Conservation (phyloP, 225 moss, liverwort and hornwort genomes). For the Asterella californica region DNA sequence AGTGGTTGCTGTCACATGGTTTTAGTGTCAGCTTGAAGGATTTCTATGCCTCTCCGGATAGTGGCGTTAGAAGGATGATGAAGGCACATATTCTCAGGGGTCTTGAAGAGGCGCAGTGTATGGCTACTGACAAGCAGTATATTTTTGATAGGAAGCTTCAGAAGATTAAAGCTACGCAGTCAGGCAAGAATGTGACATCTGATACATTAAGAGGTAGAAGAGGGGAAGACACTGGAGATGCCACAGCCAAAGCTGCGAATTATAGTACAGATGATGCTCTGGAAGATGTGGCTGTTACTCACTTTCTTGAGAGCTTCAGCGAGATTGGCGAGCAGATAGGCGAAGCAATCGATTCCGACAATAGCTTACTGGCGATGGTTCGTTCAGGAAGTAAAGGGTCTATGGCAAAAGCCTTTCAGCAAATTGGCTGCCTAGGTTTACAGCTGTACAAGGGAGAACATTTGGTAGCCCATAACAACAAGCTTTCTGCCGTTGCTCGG, state of each 20-base stretch:
- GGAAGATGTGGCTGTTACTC: constrained; percentile 56
- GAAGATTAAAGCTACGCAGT: constrained; percentile 8
- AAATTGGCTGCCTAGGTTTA: constrained; percentile 59
- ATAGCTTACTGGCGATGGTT: constrained; percentile 56
- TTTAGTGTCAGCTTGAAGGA: constrained; percentile 73
- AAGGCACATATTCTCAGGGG: constrained; percentile 45
- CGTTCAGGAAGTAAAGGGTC: constrained; percentile 70
- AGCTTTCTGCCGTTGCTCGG: constrained; percentile 23
- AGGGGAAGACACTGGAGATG: neutral
- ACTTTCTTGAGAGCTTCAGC: constrained; percentile 56
- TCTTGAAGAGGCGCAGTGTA: constrained; percentile 38
- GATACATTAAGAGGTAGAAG: neutral
- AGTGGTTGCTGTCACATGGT: constrained; percentile 64
- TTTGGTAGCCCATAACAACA: constrained; percentile 35
- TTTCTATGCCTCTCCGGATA: constrained; percentile 50
- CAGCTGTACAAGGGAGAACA: constrained; percentile 63
- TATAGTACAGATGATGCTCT: constrained; percentile 21
- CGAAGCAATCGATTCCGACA: constrained; percentile 33
- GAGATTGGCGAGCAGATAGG: constrained; percentile 48
- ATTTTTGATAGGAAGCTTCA: constrained; percentile 15
- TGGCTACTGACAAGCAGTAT: constrained; percentile 24
- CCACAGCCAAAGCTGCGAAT: neutral
- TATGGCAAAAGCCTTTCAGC: constrained; percentile 52
- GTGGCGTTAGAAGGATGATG: constrained; percentile 39
- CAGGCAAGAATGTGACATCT: neutral